These are phyloP conservation scores for Saccharomycopsis hybrid DNA, from an alignment of 1,139 yeast genomes.

Conservation along the genomic window DNA sequence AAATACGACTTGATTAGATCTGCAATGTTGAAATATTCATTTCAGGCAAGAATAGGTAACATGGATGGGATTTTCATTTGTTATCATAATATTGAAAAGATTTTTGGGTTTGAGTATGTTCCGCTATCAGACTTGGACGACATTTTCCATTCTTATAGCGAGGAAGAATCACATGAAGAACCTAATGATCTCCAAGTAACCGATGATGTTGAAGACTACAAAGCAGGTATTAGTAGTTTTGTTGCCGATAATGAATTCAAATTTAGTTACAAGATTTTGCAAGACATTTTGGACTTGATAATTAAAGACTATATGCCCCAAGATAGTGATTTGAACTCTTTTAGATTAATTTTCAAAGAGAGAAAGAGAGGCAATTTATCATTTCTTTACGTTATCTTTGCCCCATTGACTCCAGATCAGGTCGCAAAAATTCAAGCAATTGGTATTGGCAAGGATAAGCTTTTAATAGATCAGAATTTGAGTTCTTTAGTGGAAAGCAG, in stretches of 20 bases:
- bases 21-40: conserved; percentile 73
- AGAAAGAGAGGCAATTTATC: conserved; percentile 4
- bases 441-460: conserved; percentile 18
- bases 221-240: not conserved
- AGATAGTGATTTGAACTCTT: conserved; percentile 2
- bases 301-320: not conserved
- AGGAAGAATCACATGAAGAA: not conserved
- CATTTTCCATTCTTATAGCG: conserved; percentile 38
- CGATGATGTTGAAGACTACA: not conserved
- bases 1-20: conserved; percentile 67
- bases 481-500: not conserved
- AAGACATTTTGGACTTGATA: conserved; percentile 11
- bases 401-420: conserved; percentile 31
- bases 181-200: not conserved
- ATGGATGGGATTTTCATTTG: conserved; percentile 97
- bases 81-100: conserved; percentile 72
- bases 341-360: conserved; percentile 8
- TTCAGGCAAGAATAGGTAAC: conserved; percentile 91
- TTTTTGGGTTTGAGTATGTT: conserved; percentile 88
- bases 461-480: conserved; percentile 5
- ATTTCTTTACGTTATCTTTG: conserved; percentile 31
- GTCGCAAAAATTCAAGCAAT: conserved; percentile 28
- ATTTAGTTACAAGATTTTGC: conserved; percentile 15
- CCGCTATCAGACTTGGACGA: conserved; percentile 69
- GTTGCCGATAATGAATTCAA: conserved; percentile 10